These are phyloP conservation scores for Aspergillus sp. DNA, from an alignment of 2,329 filamentous ascomycete genomes.

Conservation along the genomic window DNA sequence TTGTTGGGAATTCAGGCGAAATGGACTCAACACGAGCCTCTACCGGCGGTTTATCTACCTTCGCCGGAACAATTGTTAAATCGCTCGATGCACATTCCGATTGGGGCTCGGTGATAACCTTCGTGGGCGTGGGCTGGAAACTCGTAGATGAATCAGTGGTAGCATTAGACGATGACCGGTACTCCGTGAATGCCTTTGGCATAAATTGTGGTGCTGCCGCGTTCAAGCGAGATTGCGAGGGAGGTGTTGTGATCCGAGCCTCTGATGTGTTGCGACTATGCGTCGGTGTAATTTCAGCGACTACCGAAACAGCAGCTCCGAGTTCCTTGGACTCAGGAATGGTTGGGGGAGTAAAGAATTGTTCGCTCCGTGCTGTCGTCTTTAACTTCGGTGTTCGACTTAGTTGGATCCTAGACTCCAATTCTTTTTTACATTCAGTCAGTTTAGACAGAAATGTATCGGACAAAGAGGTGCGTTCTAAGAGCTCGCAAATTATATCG, in stretches of 20 bases:
- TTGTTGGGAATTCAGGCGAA: not conserved
- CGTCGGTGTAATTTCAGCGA: not conserved
- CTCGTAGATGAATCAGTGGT: not conserved
- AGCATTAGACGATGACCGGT: not conserved
- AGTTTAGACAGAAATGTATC: constrained; percentile 11
- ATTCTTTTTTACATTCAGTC: constrained; percentile 17
- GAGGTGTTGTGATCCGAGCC: not conserved
- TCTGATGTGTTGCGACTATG: not conserved
- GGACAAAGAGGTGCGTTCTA: constrained; percentile 15
- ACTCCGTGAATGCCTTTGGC: not conserved
- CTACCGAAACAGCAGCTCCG: not conserved
- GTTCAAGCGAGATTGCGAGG: constrained; percentile 2
- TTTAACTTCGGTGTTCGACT: not conserved
- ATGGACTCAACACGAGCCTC: not conserved
- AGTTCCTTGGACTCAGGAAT: not conserved
- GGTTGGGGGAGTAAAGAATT: not conserved
- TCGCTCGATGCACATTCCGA: not conserved
- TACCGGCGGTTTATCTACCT: not conserved
- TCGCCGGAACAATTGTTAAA: not conserved
- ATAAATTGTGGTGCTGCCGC: constrained; percentile 5
- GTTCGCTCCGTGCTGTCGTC: not conserved
- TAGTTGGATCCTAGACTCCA: constrained; percentile 14
- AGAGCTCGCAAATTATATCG: constrained; percentile 21
- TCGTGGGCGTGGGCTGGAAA: not conserved
- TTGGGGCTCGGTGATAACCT: not conserved